Evolutionary conservation across 1,139 yeast genomes (phyloP).

Genomic region (Debaryomyces nepalensis): DNA sequence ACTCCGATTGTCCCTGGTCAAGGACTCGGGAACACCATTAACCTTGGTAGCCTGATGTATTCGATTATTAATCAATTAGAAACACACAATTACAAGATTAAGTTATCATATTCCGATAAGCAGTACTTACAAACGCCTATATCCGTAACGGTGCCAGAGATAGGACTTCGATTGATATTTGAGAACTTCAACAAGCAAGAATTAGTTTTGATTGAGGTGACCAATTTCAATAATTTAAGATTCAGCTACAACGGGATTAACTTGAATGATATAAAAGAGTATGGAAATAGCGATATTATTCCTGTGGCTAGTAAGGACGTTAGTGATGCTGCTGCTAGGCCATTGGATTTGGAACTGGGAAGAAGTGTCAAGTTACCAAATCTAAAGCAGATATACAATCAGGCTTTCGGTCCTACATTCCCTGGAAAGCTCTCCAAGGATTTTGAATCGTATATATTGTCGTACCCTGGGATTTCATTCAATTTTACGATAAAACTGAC

Average conservation of each 20-base stretch:
- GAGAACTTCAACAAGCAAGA: conserved; percentile 43
- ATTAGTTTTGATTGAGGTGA: conserved; percentile 51
- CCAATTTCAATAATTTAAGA: conserved; percentile 31
- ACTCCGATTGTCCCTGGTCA: conserved; percentile 38
- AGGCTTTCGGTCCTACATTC: conserved; percentile 65
- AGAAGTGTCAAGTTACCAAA: conserved; percentile 22
- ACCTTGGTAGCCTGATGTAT: conserved; percentile 34
- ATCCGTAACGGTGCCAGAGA: conserved; percentile 31
- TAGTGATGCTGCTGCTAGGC: neutral
- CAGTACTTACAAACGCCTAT: conserved; percentile 39
- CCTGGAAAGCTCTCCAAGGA: conserved; percentile 47
- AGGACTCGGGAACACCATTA: conserved; percentile 36
- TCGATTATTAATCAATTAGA: conserved; percentile 29
- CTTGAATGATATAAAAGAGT: conserved; percentile 30
- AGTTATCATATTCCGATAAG: conserved; percentile 32
- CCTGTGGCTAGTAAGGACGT: neutral
- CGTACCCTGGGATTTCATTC: conserved; percentile 62
- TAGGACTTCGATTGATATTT: conserved; percentile 47
- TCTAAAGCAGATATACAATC: conserved; percentile 55
- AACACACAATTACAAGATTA: conserved; percentile 30
- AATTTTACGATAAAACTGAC: conserved; percentile 36
- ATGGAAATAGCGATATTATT: neutral
- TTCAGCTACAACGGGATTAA: conserved; percentile 39
- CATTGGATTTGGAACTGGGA: neutral
- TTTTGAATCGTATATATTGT: conserved; percentile 39